Conservation (phyloP, 176 grass and related monocot genomes). For the Metroxylon sagu region DNA sequence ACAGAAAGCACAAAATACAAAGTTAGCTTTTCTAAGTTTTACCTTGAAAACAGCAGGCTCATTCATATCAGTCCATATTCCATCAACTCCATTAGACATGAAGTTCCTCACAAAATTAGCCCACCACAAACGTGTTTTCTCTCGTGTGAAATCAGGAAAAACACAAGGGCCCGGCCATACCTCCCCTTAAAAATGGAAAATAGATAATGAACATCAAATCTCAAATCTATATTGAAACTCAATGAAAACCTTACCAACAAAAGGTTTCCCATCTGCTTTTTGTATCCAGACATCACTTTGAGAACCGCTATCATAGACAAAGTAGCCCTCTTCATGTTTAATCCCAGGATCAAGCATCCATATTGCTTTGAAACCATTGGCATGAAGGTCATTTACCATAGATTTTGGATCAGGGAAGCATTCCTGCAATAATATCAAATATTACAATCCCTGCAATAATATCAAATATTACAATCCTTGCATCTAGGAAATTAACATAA, state of each 20-base stretch:
- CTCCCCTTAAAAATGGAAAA: slow-evolving; percentile 37
- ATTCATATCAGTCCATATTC: slow-evolving; percentile 99
- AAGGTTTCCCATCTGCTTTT: slow-evolving; percentile 52
- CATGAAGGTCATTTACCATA: slow-evolving; percentile 69
- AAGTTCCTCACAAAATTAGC: slow-evolving; percentile 74
- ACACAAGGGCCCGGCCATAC: slow-evolving; percentile 98
- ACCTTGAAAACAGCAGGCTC: slow-evolving; percentile 88
- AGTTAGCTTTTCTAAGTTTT: slow-evolving; percentile 9
- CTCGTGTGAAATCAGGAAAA: slow-evolving; percentile 87
- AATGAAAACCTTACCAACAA: slow-evolving; percentile 44
- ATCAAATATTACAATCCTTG: slow-evolving; percentile 7
- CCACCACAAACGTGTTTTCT: slow-evolving; percentile 78
- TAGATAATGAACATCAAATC: neutral
- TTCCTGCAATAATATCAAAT: slow-evolving; percentile 30
- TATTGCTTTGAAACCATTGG: slow-evolving; percentile 69
- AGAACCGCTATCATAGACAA: slow-evolving; percentile 73
- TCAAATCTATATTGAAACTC: neutral
- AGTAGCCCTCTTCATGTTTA: slow-evolving; percentile 74
- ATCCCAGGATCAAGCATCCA: slow-evolving; percentile 99
- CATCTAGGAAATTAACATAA: neutral
- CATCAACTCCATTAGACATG: slow-evolving; percentile 74
- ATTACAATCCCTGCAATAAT: slow-evolving; percentile 8
- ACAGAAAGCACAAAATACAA: slow-evolving; percentile 3
- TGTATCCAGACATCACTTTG: slow-evolving; percentile 71
- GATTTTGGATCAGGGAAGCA: slow-evolving; percentile 74